These are phyloP conservation scores for Marasmius oreades DNA, from an alignment of 1,284 basidiomycete species.

Conservation along the genomic window DNA sequence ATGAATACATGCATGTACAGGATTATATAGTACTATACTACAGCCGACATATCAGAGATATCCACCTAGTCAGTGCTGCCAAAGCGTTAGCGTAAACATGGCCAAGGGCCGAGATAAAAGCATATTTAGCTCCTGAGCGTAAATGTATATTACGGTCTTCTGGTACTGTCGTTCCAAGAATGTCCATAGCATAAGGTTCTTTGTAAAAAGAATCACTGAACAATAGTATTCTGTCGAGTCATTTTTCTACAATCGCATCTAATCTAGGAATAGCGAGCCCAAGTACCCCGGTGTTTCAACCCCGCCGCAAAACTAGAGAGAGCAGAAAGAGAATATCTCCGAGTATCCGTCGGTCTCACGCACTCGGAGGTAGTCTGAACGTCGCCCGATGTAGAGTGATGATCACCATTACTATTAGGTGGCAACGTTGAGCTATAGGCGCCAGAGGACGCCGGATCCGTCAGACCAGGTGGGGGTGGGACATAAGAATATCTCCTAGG, in stretches of 20 bases:
- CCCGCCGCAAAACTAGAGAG: slow-evolving; percentile 24
- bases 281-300: slow-evolving; percentile 8
- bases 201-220: too few relatives aligned
- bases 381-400: neutral
- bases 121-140: too few relatives aligned
- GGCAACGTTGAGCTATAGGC: neutral
- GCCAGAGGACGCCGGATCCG: neutral
- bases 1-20: too few relatives aligned
- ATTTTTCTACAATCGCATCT: neutral
- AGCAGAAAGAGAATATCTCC: slow-evolving; percentile 27
- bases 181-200: too few relatives aligned
- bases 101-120: too few relatives aligned
- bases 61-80: too few relatives aligned
- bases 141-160: too few relatives aligned
- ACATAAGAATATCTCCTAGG: neutral
- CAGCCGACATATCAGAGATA: too few relatives aligned
- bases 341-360: slow-evolving; percentile 19
- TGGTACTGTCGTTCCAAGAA: too few relatives aligned
- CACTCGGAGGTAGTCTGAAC: neutral
- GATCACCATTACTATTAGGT: neutral
- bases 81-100: too few relatives aligned
- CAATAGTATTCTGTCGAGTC: too few relatives aligned
- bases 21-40: too few relatives aligned
- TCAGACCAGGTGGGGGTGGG: slow-evolving; percentile 9
- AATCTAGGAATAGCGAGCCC: slow-evolving; percentile 8